These are phyloP conservation scores for Aureobasidium sp. DNA, from an alignment of 2,329 filamentous ascomycete species.

Conservation along the genomic window DNA sequence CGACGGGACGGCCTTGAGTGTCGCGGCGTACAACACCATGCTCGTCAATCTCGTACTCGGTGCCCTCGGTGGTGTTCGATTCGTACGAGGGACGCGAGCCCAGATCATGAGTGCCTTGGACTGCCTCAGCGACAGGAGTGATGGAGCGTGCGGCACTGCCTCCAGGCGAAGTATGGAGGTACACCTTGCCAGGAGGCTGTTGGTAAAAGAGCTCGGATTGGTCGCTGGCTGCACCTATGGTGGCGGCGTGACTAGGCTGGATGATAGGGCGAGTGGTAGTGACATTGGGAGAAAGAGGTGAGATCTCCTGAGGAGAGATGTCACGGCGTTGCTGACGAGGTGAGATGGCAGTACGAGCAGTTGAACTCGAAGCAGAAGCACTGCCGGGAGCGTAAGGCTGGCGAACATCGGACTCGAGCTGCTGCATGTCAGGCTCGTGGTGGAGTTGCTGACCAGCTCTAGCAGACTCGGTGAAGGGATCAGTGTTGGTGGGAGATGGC, in stretches of 20 bases:
- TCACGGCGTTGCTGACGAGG: conserved; percentile 3
- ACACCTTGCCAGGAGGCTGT: conserved; percentile 30
- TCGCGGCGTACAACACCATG: conserved; percentile 55
- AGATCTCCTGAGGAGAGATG: conserved; percentile 1
- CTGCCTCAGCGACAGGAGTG: conserved; percentile 2
- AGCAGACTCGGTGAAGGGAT: conserved; percentile 51
- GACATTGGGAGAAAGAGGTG: background rate
- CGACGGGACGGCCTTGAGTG: conserved; percentile 51
- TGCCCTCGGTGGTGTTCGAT: conserved; percentile 52
- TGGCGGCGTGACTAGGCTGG: background rate
- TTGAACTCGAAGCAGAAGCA: conserved; percentile 14
- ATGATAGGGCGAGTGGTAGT: background rate
- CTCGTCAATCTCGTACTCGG: conserved; percentile 61
- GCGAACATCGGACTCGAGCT: conserved; percentile 24
- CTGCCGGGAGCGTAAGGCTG: conserved; percentile 21
- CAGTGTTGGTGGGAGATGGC: conserved; percentile 49
- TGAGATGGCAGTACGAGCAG: conserved; percentile 20
- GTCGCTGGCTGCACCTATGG: background rate
- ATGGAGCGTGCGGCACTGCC: background rate
- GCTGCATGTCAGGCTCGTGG: conserved; percentile 29
- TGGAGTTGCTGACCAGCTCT: conserved; percentile 27
- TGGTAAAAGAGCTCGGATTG: conserved; percentile 34
- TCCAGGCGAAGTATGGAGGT: conserved; percentile 22
- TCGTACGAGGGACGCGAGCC: conserved; percentile 40
- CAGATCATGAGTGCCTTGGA: conserved; percentile 17